These are phyloP conservation scores for Alternaria viburni DNA, from an alignment of 2,329 filamentous ascomycete species.

Conservation along the genomic window DNA sequence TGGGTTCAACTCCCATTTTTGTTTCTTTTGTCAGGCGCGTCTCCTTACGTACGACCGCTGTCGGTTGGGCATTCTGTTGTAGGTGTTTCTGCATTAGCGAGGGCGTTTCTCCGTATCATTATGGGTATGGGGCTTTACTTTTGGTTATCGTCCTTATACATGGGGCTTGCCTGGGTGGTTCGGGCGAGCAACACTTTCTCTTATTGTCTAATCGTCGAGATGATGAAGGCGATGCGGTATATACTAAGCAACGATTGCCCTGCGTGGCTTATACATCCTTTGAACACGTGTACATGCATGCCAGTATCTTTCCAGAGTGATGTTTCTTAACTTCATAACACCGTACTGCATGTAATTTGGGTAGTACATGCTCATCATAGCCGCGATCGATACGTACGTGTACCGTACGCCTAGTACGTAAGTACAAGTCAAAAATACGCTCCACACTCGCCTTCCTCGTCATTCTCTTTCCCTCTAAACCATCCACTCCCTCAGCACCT, in stretches of 20 bases:
- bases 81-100: slow-evolving; percentile 40
- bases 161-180: not conserved
- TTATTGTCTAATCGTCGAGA: not conserved
- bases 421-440: not conserved
- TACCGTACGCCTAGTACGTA: not conserved
- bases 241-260: slow-evolving; percentile 8
- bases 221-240: not conserved
- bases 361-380: not conserved
- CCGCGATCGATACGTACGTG: fast-evolving
- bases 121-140: not conserved
- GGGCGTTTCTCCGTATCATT: slow-evolving; percentile 24
- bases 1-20: not conserved
- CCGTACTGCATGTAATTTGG: not conserved
- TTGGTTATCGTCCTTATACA: not conserved
- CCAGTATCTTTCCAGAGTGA: not conserved
- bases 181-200: not conserved
- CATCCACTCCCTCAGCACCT: slow-evolving; percentile 27
- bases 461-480: not conserved
- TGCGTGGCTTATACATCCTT: slow-evolving; percentile 3
- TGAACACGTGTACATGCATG: not conserved
- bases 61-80: slow-evolving; percentile 10
- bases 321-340: not conserved
- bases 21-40: slow-evolving; percentile 1
- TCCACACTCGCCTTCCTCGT: too few species aligned
- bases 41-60: slow-evolving; percentile 3